Evolutionary conservation across 1,284 basidiomycete species (phyloP).

Genomic region (Naganishia cerealis): DNA sequence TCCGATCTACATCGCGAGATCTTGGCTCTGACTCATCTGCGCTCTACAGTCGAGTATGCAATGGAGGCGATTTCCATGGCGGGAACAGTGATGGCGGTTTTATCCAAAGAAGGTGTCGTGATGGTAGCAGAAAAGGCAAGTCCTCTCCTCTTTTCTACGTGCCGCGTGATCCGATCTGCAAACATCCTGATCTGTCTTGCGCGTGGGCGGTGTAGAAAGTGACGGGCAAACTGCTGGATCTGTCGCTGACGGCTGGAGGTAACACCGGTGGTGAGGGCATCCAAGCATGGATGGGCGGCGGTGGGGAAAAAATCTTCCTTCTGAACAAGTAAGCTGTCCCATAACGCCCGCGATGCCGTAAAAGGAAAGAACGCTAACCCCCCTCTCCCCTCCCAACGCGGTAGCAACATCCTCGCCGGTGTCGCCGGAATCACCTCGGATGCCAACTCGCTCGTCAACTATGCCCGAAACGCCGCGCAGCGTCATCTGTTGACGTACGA

Average conservation of each 20-base stretch:
- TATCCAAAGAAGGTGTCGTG: constrained; percentile 94
- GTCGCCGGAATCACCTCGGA: constrained; percentile 96
- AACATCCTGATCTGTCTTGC: neutral
- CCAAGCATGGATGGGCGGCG: constrained; percentile 66
- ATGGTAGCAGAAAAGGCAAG: constrained; percentile 88
- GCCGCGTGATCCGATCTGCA: neutral
- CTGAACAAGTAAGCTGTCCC: constrained; percentile 66
- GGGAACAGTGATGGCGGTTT: constrained; percentile 87
- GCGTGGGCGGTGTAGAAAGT: constrained; percentile 64
- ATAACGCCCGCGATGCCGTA: neutral
- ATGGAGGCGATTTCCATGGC: constrained; percentile 99
- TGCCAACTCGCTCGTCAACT: constrained; percentile 96
- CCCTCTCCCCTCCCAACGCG: constrained; percentile 8
- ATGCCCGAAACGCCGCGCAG: constrained; percentile 86
- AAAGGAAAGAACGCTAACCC: neutral
- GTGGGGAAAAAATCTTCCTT: constrained; percentile 95
- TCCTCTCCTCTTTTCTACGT: neutral
- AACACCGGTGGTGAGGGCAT: constrained; percentile 66
- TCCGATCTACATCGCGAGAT: constrained; percentile 7
- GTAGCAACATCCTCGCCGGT: constrained; percentile 88
- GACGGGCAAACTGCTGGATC: constrained; percentile 92
- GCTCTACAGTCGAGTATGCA: constrained; percentile 97
- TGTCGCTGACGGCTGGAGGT: constrained; percentile 70
- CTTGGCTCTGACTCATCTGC: too few species aligned
- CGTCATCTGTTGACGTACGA: constrained; percentile 85